Percentiles rank a stretch among this genome's conserved stretches.
These are phyloP conservation scores for Coemansia sp. DNA, from an alignment of 192 early-diverging fungal genomes.

Conservation along the genomic window DNA sequence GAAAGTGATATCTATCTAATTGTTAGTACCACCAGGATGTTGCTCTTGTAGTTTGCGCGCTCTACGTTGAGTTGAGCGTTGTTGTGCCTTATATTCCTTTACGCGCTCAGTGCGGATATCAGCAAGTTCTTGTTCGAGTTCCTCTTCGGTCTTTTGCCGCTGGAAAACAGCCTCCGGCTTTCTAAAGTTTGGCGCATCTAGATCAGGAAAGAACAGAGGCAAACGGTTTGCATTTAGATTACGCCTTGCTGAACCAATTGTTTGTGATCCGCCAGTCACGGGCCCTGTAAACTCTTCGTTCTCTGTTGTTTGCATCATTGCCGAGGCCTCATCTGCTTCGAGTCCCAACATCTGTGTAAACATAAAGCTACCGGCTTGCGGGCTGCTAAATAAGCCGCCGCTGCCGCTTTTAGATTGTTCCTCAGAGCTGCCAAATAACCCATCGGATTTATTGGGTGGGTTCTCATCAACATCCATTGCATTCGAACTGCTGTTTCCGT, in stretches of 20 bases:
- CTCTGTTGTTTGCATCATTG: background rate
- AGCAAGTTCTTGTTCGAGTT: slow-evolving; percentile 38
- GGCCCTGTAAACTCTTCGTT: slow-evolving; percentile 19
- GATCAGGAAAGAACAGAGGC: slow-evolving; percentile 44
- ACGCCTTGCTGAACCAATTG: slow-evolving; percentile 30
- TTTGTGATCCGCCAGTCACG: slow-evolving; percentile 32
- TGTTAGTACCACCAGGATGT: background rate
- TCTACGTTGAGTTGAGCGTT: slow-evolving; percentile 27
- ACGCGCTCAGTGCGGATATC: slow-evolving; percentile 16
- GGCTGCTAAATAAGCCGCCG: slow-evolving; percentile 25
- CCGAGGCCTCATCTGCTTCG: slow-evolving; percentile 48
- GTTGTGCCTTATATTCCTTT: slow-evolving; percentile 44
- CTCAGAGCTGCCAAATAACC: slow-evolving; percentile 19
- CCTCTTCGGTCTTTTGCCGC: slow-evolving; percentile 50
- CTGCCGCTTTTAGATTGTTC: slow-evolving; percentile 1
- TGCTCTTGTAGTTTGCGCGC: slow-evolving; percentile 27
- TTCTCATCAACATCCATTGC: slow-evolving; percentile 41
- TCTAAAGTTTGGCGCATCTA: slow-evolving; percentile 36
- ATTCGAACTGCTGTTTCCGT: background rate
- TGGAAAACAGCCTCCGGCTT: slow-evolving; percentile 48
- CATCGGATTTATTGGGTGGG: background rate
- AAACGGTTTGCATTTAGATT: slow-evolving; percentile 51
- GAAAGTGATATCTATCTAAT: no score
- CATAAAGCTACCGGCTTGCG: slow-evolving; percentile 19
- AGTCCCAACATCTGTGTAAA: slow-evolving; percentile 45